Base-by-base conservation (phyloP, 305 asterid genomes). In the Fraxinus nigra region DNA sequence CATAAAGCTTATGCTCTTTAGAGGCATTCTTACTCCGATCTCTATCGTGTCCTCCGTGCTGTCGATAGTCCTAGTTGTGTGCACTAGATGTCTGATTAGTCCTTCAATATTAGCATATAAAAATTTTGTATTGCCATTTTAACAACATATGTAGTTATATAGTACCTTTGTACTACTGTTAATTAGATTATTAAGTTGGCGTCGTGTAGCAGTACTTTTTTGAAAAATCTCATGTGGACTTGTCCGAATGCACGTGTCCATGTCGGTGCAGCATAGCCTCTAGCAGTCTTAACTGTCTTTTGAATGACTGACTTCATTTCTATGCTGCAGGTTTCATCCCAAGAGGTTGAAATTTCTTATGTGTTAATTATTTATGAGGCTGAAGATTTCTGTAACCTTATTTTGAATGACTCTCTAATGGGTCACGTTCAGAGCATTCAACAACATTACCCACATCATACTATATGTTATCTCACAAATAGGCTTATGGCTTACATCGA, bases 301-400 rank as follows among this genome's bases (percentile, higher is more conserved):
- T 73, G 38, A 67, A 51, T 22, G 63, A 28, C 5, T 82, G 11
- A 56, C 26, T 56, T 56, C 77, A 51, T 81, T 75, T 72, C 32
- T 79, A 56, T 86, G 70, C 69, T 87, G 90, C 95, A 95, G 99
- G 78, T 87, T 82, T 82, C 93, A 79, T 80, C 94, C 33, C 92
- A 85, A 76, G 81, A 75, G 59, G 76, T 82, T 82, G 90, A 88
- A 83, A 82, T 93, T 79, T 86, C 92, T 14, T 95, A 95, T 84
- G 84, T 94, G 70, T 81, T 92, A 77, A 85, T 95, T 80, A 82
- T 95, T 84, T 93, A 86, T 32, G 97, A 91, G 85, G 99, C 99
- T 63, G 99, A 92, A 86, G 98, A 93, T 81, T 95, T 95, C 86
- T 94, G 97, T 88, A 89, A 90, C 86, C 90, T 87, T 84, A 87